Evolutionary conservation across 768 basidiomycete species (phyloP).

Genomic region (Tylopilus cervinicoccineus): DNA sequence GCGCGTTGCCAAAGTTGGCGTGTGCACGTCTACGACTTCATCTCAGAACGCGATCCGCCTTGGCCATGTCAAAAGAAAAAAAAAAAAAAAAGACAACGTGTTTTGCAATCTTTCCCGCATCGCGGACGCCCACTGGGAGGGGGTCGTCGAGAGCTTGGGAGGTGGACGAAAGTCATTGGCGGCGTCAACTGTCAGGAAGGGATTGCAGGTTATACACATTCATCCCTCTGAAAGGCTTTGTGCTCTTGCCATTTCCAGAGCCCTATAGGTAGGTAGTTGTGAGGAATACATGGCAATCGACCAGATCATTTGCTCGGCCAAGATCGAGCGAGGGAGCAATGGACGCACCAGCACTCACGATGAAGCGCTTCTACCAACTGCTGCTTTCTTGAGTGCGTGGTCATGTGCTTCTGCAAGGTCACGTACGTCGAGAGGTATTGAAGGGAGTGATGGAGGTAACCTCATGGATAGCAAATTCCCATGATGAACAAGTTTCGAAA

Average conservation of each 20-base stretch:
- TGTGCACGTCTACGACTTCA: no score
- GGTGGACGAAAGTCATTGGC: slow-evolving; percentile 33
- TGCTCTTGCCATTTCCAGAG: no score
- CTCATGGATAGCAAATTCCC: slow-evolving; percentile 34
- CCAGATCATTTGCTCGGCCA: no score
- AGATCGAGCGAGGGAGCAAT: slow-evolving; percentile 7
- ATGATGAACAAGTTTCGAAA: neutral
- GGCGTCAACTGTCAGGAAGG: slow-evolving; percentile 31
- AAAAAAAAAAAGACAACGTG: slow-evolving; percentile 30
- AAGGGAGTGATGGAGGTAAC: slow-evolving; percentile 32
- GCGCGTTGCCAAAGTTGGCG: no score
- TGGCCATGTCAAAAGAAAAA: no score
- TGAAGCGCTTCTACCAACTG: slow-evolving; percentile 57
- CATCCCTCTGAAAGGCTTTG: neutral
- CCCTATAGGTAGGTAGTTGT: no score
- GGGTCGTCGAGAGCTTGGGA: no score
- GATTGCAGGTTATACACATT: neutral
- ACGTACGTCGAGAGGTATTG: slow-evolving; percentile 51
- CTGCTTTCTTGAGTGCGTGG: slow-evolving; percentile 45
- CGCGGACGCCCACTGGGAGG: slow-evolving; percentile 38
- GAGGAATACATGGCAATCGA: no score
- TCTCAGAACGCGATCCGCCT: slow-evolving; percentile 37
- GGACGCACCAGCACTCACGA: slow-evolving; percentile 37
- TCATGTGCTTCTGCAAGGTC: slow-evolving; percentile 55
- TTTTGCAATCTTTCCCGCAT: slow-evolving; percentile 24